phyloP scores from a whole-genome alignment of 495 filamentous ascomycete species.

The Hypoxylon cercidicola region DNA sequence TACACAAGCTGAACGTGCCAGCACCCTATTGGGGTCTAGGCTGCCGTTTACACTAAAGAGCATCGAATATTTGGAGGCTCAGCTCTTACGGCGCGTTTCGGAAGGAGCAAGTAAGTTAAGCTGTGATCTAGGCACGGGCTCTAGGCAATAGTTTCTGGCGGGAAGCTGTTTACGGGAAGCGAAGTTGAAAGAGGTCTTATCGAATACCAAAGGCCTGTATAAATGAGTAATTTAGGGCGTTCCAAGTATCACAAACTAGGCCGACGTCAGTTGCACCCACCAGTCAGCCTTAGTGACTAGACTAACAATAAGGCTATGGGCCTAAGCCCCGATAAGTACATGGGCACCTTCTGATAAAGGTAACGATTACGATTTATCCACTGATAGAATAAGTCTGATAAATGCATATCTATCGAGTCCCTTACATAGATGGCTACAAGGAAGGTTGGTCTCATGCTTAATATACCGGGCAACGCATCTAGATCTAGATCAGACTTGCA shows the following conservation, averaged over 20 bases:
- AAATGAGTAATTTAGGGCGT: slow-evolving; percentile 6
- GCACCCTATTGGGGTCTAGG: slow-evolving; percentile 49
- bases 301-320: background rate
- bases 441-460: no score
- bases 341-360: no score
- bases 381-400: slow-evolving; percentile 2
- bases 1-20: slow-evolving; percentile 33
- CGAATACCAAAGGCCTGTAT: background rate
- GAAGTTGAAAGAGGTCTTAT: background rate
- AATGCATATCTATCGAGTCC: background rate
- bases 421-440: background rate
- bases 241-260: slow-evolving; percentile 13
- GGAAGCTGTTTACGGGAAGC: background rate
- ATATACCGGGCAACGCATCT: no score
- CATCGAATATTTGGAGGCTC: slow-evolving; percentile 45
- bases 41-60: slow-evolving; percentile 38
- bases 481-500: no score
- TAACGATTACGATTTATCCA: background rate
- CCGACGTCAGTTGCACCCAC: slow-evolving; percentile 19
- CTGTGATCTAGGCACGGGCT: slow-evolving; percentile 1
- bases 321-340: background rate
- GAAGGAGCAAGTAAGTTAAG: background rate
- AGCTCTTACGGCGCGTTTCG: slow-evolving; percentile 20
- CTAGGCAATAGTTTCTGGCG: background rate
- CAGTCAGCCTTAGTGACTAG: slow-evolving; percentile 24